phyloP scores from a whole-genome alignment of 805 yeast genomes.

The Lachancea quebecensis region DNA sequence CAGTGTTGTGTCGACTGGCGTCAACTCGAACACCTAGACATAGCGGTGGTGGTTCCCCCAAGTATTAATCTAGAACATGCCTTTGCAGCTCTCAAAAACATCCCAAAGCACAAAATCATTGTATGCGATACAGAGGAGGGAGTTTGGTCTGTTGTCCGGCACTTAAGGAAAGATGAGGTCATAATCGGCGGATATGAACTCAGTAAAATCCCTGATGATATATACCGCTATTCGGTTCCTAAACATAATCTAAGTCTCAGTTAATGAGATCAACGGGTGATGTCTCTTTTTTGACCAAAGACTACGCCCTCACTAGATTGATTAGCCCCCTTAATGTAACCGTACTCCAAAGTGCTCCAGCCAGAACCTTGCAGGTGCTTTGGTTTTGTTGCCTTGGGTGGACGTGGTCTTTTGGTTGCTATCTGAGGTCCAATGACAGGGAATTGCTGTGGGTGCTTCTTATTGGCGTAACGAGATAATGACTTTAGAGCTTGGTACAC shows the following conservation, averaged over 20 bases:
- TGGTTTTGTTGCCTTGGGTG: slow-evolving; percentile 51
- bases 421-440: slow-evolving; percentile 56
- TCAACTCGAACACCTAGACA: slow-evolving; percentile 12
- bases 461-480: slow-evolving; percentile 61
- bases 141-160: slow-evolving; percentile 49
- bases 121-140: slow-evolving; percentile 44
- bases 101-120: slow-evolving; percentile 33
- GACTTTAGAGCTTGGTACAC: slow-evolving; percentile 70
- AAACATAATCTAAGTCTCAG: slow-evolving; percentile 21
- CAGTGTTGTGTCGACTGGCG: slow-evolving; percentile 17
- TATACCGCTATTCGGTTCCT: slow-evolving; percentile 25
- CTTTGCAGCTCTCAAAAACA: neutral
- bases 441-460: slow-evolving; percentile 39
- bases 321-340: slow-evolving; percentile 51
- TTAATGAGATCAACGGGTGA: slow-evolving; percentile 27
- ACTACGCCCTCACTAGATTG: slow-evolving; percentile 48
- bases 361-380: slow-evolving; percentile 35
- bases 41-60: slow-evolving; percentile 34
- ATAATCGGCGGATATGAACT: slow-evolving; percentile 26
- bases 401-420: slow-evolving; percentile 42
- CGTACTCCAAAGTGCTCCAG: slow-evolving; percentile 58
- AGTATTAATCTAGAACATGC: slow-evolving; percentile 5
- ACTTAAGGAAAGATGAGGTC: slow-evolving; percentile 35
- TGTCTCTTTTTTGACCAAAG: slow-evolving; percentile 46
- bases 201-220: slow-evolving; percentile 26